These are phyloP conservation scores for Rhizophagus sp. DNA, from an alignment of 192 early-diverging fungal species.

Conservation along the genomic window DNA sequence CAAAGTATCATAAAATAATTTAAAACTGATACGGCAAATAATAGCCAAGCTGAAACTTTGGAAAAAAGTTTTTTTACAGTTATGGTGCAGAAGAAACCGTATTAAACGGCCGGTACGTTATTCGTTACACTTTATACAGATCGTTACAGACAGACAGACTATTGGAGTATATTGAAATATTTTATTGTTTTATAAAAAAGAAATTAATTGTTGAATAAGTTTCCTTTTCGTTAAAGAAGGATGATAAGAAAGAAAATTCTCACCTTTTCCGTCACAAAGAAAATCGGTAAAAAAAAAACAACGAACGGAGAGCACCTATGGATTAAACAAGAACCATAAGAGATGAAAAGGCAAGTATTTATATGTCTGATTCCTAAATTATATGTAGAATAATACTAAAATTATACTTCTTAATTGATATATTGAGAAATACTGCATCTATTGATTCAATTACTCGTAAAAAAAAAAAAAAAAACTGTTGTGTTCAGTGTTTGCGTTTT, in stretches of 20 bases:
- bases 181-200: not conserved
- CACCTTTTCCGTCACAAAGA: constrained; percentile 6
- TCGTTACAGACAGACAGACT: not conserved
- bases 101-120: not conserved
- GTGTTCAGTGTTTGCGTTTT: not conserved
- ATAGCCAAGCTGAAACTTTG: not conserved
- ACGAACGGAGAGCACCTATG: not conserved
- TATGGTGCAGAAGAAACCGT: constrained; percentile 6
- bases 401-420: no score
- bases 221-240: not conserved
- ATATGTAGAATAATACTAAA: no score
- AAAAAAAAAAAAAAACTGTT: not conserved
- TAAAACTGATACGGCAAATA: constrained; percentile 11
- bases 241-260: not conserved
- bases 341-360: constrained; percentile 1
- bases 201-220: not conserved
- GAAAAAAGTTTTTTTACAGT: not conserved
- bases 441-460: no score
- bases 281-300: not conserved
- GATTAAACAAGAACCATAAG: not conserved
- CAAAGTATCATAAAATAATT: not conserved
- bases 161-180: not conserved
- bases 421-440: no score
- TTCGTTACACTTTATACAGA: constrained; percentile 10
- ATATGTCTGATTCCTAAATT: not conserved